Base-by-base conservation (phyloP, 2,329 filamentous ascomycete species). In the Aotearoamyces nothofagi region DNA sequence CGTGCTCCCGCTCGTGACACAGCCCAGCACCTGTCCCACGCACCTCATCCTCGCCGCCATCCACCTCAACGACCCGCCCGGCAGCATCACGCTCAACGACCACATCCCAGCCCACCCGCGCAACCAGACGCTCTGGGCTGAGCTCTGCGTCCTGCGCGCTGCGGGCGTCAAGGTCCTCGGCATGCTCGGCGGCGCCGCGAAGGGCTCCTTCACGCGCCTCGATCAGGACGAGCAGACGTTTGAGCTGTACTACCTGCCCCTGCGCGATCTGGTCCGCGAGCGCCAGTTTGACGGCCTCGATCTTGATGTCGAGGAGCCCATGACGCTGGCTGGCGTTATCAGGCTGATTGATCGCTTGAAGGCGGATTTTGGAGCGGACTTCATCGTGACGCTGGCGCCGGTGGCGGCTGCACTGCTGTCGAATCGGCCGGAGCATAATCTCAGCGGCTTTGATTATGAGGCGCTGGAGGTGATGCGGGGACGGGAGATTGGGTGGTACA, bases 11-110 rank as follows among this genome's bases (percentile, higher is more conserved):
- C 56, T 78, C 27, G 15, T 31, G 3, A 49, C 46, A 5, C 33
- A 47, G 17, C 60, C 69, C 35, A 58, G 63, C 37, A 73, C 69
- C 4, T 66, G 68, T 6, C 54, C 72, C 27, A 92, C 86, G 0
- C 86, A 94, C 54, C 63, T 93, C 34, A 86, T 92, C 41, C 56
- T 94, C 27, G 82, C 81, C 5, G 84, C 86, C 9, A 71, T 94
- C 34, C 86, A 94, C 53, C 58, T 94, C 41, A 86, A 90, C 50
- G 61, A 66, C 5, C 54, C 56, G 12, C 71, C 79, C 1, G 61
- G 60, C 6, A 61, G 12, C 10, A 29, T 87, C 41, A 81, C 75
- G 0, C 66, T 93, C 38, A 94, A 94, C 51, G 76, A 94, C 53
- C 69, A 83, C 47, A 61, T 62, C 0, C 81, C 81, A 0, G 56